Conservation (phyloP, 2,329 filamentous ascomycete genomes). For the Ceratocystiopsis sp. region DNA sequence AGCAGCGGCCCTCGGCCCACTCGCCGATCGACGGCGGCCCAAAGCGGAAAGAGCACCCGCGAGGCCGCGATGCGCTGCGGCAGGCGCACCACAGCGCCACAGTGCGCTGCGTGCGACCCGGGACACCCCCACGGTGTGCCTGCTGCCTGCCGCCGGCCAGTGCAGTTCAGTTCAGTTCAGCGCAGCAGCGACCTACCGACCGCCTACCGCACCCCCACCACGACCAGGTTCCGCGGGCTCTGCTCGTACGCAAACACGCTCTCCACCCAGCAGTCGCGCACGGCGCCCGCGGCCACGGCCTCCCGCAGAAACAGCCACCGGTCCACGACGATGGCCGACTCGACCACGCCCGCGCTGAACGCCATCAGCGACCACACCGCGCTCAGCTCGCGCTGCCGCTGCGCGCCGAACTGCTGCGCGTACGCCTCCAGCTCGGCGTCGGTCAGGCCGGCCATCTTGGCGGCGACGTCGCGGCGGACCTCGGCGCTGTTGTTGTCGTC, state of each 20-base stretch:
- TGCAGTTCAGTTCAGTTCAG: too few species aligned
- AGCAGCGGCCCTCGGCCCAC: too few species aligned
- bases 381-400: slow-evolving; percentile 61
- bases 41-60: too few species aligned
- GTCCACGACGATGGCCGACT: slow-evolving; percentile 80
- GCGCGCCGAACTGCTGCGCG: slow-evolving; percentile 36
- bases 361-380: slow-evolving; percentile 93
- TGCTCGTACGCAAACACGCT: slow-evolving; percentile 74
- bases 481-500: slow-evolving; percentile 1
- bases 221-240: slow-evolving; percentile 81
- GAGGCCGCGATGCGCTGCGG: too few species aligned
- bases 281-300: slow-evolving; percentile 39
- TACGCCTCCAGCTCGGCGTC: slow-evolving; percentile 64
- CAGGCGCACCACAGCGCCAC: too few species aligned
- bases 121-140: too few species aligned
- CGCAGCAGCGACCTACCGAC: too few species aligned
- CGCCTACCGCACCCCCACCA: slow-evolving; percentile 64
- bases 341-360: slow-evolving; percentile 76
- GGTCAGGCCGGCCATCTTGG: slow-evolving; percentile 48
- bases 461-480: slow-evolving; percentile 33
- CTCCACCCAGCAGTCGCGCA: slow-evolving; percentile 75
- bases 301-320: slow-evolving; percentile 77
- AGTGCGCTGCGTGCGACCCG: too few species aligned
- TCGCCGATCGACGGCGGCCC: too few species aligned
- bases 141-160: too few species aligned